Evolutionary conservation across 345 rosid species (phyloP).

Genomic region (Eucalyptus marginata): DNA sequence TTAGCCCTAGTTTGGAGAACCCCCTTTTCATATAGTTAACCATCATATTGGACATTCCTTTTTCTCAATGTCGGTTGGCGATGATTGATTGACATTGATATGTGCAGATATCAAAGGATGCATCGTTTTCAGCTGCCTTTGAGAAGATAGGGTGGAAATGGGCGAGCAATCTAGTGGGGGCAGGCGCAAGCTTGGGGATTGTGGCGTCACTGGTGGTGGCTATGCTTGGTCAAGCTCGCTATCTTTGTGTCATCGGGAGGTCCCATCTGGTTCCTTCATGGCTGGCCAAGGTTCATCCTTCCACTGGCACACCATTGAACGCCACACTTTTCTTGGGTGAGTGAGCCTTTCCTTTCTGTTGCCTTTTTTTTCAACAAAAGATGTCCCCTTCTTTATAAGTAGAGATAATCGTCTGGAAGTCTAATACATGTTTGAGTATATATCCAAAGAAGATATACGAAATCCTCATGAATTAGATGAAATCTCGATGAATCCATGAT

Average conservation of each 20-base stretch:
- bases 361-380: neutral
- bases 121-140: slow-evolving; percentile 63
- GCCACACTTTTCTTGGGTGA: slow-evolving; percentile 92
- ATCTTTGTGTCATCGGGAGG: slow-evolving; percentile 89
- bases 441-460: neutral
- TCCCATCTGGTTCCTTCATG: slow-evolving; percentile 79
- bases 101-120: slow-evolving; percentile 39
- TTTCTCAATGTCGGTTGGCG: neutral
- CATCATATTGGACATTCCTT: neutral
- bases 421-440: neutral
- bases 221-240: slow-evolving; percentile 96
- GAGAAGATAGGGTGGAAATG: slow-evolving; percentile 61
- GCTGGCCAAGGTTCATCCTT: slow-evolving; percentile 90
- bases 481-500: neutral
- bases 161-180: slow-evolving; percentile 88
- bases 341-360: neutral
- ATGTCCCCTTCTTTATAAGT: neutral
- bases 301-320: slow-evolving; percentile 89
- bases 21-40: neutral
- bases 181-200: slow-evolving; percentile 94
- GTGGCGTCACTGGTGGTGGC: slow-evolving; percentile 91
- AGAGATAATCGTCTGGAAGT: neutral
- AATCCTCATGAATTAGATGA: neutral
- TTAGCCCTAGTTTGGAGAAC: neutral
- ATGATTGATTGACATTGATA: neutral